phyloP scores from a whole-genome alignment of 2,329 filamentous ascomycete species.

The Aspergillus sp. region DNA sequence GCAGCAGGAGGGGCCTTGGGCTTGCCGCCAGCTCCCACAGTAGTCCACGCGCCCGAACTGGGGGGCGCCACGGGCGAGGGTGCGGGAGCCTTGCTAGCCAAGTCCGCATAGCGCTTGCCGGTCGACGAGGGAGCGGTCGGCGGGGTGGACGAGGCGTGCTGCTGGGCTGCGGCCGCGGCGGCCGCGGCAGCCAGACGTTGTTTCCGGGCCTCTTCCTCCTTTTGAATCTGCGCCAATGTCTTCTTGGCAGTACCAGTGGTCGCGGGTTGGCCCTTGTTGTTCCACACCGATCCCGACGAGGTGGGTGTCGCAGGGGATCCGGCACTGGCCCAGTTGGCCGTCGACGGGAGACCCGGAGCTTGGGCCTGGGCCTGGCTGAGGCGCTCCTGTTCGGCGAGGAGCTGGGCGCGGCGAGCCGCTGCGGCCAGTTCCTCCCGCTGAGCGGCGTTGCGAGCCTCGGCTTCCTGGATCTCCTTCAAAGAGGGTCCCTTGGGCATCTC shows the following conservation, averaged over 20 bases:
- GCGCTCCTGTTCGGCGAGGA: constrained; percentile 75
- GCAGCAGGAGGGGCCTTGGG: constrained; percentile 66
- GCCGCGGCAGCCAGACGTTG: constrained; percentile 62
- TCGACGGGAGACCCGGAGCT: constrained; percentile 79
- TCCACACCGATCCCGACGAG: constrained; percentile 49
- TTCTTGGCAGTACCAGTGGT: constrained; percentile 64
- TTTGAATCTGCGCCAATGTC: constrained; percentile 92
- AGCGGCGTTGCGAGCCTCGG: constrained; percentile 88
- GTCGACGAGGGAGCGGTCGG: constrained; percentile 39
- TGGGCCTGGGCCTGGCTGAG: constrained; percentile 62
- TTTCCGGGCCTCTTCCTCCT: constrained; percentile 90
- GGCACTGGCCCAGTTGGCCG: constrained; percentile 81
- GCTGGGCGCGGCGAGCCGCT: constrained; percentile 67
- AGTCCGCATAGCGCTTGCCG: constrained; percentile 90
- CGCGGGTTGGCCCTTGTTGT: constrained; percentile 47
- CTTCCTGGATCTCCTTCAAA: constrained; percentile 93
- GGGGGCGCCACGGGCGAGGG: constrained; percentile 42
- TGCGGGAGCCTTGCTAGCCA: constrained; percentile 74
- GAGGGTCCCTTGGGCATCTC: constrained; percentile 81
- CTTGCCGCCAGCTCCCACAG: constrained; percentile 91
- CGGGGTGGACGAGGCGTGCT: constrained; percentile 46
- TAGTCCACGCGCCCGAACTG: constrained; percentile 73
- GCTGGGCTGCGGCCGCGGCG: constrained; percentile 42
- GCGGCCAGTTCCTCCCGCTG: constrained; percentile 80
- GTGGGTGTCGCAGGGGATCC: constrained; percentile 67